Percentiles rank a stretch among this genome's conserved stretches.
Conservation (phyloP, 345 rosid genomes). For the Aegle marmelos region DNA sequence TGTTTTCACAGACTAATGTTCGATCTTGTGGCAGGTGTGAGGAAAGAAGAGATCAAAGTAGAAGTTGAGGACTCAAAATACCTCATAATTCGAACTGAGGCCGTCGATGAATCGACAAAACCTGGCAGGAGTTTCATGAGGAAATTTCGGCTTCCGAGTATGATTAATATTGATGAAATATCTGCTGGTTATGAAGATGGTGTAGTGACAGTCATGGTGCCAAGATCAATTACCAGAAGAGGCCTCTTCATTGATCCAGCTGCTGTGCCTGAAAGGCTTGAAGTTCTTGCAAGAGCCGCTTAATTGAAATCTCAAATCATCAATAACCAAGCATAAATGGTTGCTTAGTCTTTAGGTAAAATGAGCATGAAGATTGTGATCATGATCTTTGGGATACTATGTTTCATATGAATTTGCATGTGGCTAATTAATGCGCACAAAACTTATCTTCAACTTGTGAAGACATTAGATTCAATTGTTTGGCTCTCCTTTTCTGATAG, state of each 20-base stretch:
- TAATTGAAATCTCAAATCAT: slow-evolving; percentile 16
- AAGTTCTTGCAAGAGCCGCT: slow-evolving; percentile 83
- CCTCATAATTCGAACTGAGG: slow-evolving; percentile 60
- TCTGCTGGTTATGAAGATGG: slow-evolving; percentile 71
- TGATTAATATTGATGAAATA: slow-evolving; percentile 49
- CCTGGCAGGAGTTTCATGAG: slow-evolving; percentile 53
- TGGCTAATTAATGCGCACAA: neutral
- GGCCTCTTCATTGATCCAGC: slow-evolving; percentile 50
- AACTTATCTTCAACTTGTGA: neutral
- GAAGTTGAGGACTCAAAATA: slow-evolving; percentile 73
- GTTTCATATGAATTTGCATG: no score
- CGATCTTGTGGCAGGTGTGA: slow-evolving; percentile 49
- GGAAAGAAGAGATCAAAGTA: slow-evolving; percentile 70
- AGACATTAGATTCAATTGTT: neutral
- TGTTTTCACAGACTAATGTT: neutral
- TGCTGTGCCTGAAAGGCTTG: slow-evolving; percentile 45
- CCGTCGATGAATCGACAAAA: slow-evolving; percentile 26
- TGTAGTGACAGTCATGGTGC: slow-evolving; percentile 60
- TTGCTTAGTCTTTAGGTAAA: neutral
- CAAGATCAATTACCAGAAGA: slow-evolving; percentile 41
- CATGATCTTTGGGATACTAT: neutral
- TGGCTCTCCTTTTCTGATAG: neutral
- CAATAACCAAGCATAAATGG: neutral
- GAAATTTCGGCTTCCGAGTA: slow-evolving; percentile 66
- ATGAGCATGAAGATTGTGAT: neutral